Evolutionary conservation across 768 basidiomycete genomes (phyloP), one percentile per base, ranked within the genome.

Genomic region (Agaricus subrufescens): DNA sequence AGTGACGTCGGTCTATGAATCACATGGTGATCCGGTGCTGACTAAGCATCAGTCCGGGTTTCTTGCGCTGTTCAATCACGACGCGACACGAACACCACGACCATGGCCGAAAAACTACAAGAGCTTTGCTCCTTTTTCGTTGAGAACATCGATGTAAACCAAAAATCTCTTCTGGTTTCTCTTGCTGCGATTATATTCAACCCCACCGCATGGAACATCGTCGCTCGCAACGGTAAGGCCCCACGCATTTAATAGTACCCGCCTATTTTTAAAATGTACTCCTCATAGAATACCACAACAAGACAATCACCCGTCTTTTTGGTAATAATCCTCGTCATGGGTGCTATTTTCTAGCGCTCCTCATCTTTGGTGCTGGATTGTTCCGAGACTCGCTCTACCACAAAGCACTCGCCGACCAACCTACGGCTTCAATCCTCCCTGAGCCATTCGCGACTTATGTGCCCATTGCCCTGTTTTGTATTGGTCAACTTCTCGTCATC

Each of bases 191-290:
- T 96, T 48, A 66, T 83, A 1, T 98, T 98, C 76, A 98, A 98
- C 64, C 96, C 96, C 0, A 85, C 86, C 1, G 94, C 88, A 57
- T 99, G 96, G 96, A 99, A 99, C 70, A 84, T 94, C 59, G 84
- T 95, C 29, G 96, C 96, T 26, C 86, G 85, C 54, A 93, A 95
- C 73, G 94, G 94, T 94, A 60, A 48, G 83, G 50, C 12, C 23
- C 53, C 23, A 44, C 40, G 5, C 46, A 31, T n/a, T 48, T 10
- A 34, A 39, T 14, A 26, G 31, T 46, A 45, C 10, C 44, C 40
- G 27, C 54, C 26, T 51, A 44, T 54, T 31, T 47, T 40, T 30
- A 43, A 39, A 45, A 8, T 26, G 19, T 19, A 19, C 38, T 40
- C 12, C 3, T 34, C 34, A 31, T 47, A 79, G 78, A 80, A 66